A percentile compares a stretch with the other conserved stretches of the same genome.
phyloP scores from a whole-genome alignment of 1,139 yeast genomes.

The Yamadazyma buinensis region DNA sequence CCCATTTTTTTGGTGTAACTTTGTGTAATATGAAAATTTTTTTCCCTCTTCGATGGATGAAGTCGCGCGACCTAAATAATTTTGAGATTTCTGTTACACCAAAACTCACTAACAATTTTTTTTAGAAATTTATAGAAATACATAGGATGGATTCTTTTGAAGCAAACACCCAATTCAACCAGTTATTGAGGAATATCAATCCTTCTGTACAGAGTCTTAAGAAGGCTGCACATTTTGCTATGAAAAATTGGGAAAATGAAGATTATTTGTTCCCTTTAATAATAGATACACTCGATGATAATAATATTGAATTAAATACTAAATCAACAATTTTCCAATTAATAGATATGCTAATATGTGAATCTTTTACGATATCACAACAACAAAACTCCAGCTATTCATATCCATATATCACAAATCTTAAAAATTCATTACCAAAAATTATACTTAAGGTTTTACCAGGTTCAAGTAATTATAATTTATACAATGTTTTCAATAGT shows the following conservation, averaged over 20 bases:
- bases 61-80: too few species aligned
- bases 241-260: conserved; percentile 55
- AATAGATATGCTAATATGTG: conserved; percentile 53
- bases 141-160: conserved; percentile 79
- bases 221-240: conserved; percentile 57
- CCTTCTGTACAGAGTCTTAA: conserved; percentile 59
- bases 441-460: conserved; percentile 53
- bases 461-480: conserved; percentile 45
- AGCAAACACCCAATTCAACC: conserved; percentile 66
- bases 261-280: conserved; percentile 74
- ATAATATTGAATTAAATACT: conserved; percentile 49
- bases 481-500: conserved; percentile 40
- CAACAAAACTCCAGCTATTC: conserved; percentile 30
- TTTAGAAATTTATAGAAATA: too few species aligned
- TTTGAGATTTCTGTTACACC: too few species aligned
- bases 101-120: too few species aligned
- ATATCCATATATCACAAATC: conserved; percentile 44
- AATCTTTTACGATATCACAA: conserved; percentile 30
- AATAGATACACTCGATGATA: conserved; percentile 58
- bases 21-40: conserved; percentile 1
- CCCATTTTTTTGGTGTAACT: conserved; percentile 27
- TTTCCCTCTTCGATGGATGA: background rate
- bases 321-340: conserved; percentile 68
- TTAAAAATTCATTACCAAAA: conserved; percentile 39
- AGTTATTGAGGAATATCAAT: conserved; percentile 54